Conservation (phyloP, 2,329 filamentous ascomycete genomes). For the Fusarium compactum region DNA sequence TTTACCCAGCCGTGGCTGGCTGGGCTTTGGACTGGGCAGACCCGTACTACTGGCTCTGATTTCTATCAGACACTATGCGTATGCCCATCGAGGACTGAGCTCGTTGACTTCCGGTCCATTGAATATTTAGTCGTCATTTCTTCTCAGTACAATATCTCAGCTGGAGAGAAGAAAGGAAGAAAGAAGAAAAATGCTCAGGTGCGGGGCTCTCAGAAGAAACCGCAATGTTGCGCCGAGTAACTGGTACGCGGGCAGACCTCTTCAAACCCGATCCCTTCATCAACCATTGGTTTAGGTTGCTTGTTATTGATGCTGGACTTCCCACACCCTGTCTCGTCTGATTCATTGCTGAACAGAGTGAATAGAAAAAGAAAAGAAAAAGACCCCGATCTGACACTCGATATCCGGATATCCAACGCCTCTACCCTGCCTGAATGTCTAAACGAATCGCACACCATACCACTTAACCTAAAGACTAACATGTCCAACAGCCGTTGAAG, state of each 20-base stretch:
- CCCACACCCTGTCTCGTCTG: constrained; percentile 28
- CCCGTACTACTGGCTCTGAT: constrained; percentile 16
- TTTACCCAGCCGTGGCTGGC: constrained; percentile 19
- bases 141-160: constrained; percentile 1
- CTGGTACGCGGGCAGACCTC: constrained; percentile 7
- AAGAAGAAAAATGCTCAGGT: constrained; percentile 9
- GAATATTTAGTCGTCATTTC: neutral
- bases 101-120: neutral
- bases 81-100: neutral
- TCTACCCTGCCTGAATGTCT: neutral
- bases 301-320: constrained; percentile 7
- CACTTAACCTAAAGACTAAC: neutral
- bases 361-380: constrained; percentile 5
- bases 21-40: constrained; percentile 19
- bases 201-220: constrained; percentile 34
- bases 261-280: constrained; percentile 25
- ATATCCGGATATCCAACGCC: neutral
- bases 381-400: constrained; percentile 13
- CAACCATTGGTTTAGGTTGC: constrained; percentile 14
- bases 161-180: neutral
- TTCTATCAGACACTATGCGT: neutral
- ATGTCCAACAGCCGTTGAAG: constrained; percentile 4
- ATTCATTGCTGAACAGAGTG: constrained; percentile 4
- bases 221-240: constrained; percentile 36
- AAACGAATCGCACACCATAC: constrained; percentile 1